phyloP scores from a whole-genome alignment of 257 asterid genomes.

The Cruciata laevipes region DNA sequence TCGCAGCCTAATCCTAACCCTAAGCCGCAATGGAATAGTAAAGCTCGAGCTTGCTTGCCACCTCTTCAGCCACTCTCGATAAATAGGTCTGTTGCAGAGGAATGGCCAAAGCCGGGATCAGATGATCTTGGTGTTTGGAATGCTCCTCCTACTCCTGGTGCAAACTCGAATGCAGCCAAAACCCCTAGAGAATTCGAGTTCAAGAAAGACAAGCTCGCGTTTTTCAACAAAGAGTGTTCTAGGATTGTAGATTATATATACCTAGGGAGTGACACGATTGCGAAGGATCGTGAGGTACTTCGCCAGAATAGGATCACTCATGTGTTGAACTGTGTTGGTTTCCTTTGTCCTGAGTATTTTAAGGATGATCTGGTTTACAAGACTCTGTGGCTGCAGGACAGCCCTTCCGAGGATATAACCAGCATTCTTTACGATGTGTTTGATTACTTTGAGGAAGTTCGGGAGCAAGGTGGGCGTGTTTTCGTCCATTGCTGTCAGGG shows the following conservation, averaged over 20 bases:
- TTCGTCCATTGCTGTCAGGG: slow-evolving; percentile 93
- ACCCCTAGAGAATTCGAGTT: slow-evolving; percentile 52
- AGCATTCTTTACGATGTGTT: slow-evolving; percentile 84
- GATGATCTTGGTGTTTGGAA: slow-evolving; percentile 91
- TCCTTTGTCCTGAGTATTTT: slow-evolving; percentile 73
- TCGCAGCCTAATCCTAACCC: slow-evolving; percentile 41
- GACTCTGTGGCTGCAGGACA: slow-evolving; percentile 93
- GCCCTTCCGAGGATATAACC: slow-evolving; percentile 88
- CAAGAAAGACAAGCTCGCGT: slow-evolving; percentile 70
- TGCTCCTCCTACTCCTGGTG: slow-evolving; percentile 70
- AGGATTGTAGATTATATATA: slow-evolving; percentile 67
- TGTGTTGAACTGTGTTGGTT: slow-evolving; percentile 92
- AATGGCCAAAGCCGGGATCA: slow-evolving; percentile 89
- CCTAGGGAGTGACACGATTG: slow-evolving; percentile 75
- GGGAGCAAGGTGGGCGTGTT: slow-evolving; percentile 78
- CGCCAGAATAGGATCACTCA: slow-evolving; percentile 71
- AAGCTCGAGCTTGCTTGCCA: slow-evolving; percentile 81
- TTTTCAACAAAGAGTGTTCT: slow-evolving; percentile 85
- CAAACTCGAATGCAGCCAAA: slow-evolving; percentile 29
- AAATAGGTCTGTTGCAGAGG: slow-evolving; percentile 49
- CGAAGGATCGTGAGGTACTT: slow-evolving; percentile 69
- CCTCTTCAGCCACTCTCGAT: slow-evolving; percentile 94
- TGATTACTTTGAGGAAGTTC: slow-evolving; percentile 89
- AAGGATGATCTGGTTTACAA: slow-evolving; percentile 69
- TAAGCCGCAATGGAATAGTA: slow-evolving; percentile 78